A percentile compares a stretch with the other conserved stretches of the same genome.
Conservation (phyloP, 164 flowering plant genomes). For the Hamamelis virginiana region DNA sequence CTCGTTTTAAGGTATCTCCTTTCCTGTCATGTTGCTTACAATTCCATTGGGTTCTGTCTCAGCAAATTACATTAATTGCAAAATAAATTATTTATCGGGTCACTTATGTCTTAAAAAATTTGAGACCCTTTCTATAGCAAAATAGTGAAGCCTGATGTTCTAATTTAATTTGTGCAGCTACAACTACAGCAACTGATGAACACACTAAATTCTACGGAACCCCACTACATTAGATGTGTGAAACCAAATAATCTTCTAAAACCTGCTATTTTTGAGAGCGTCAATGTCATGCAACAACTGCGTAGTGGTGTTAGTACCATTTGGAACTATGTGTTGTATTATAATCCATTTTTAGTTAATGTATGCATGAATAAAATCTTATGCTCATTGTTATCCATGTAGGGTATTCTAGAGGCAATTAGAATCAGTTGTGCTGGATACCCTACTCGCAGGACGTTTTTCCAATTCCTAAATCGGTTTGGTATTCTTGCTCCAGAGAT, state of each 20-base stretch:
- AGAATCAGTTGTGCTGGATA: slow-evolving; percentile 89
- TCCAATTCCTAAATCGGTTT: slow-evolving; percentile 71
- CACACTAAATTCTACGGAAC: slow-evolving; percentile 76
- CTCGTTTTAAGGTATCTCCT: slow-evolving; percentile 74
- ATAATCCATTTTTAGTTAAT: not conserved
- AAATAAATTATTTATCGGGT: not conserved
- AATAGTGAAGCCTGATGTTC: slow-evolving; percentile 5
- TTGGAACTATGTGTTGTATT: slow-evolving; percentile 1
- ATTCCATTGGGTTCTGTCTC: slow-evolving; percentile 1
- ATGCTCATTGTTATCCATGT: slow-evolving; percentile 22
- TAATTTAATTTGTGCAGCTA: slow-evolving; percentile 49
- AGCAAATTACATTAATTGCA: not conserved
- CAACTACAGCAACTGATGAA: slow-evolving; percentile 89
- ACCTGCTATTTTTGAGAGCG: slow-evolving; percentile 72
- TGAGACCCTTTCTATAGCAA: not conserved
- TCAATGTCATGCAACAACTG: slow-evolving; percentile 71
- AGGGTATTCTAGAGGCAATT: slow-evolving; percentile 96
- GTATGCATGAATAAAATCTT: not conserved
- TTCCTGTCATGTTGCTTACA: slow-evolving; percentile 2
- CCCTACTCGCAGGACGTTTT: slow-evolving; percentile 72
- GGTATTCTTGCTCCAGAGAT: slow-evolving; percentile 67
- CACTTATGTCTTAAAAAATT: slow-evolving; percentile 1
- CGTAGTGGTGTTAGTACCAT: slow-evolving; percentile 81
- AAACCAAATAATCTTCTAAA: slow-evolving; percentile 76
- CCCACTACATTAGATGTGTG: slow-evolving; percentile 90